Base-by-base conservation (phyloP, 257 asterid species). In the Salvia rosmarinus region DNA sequence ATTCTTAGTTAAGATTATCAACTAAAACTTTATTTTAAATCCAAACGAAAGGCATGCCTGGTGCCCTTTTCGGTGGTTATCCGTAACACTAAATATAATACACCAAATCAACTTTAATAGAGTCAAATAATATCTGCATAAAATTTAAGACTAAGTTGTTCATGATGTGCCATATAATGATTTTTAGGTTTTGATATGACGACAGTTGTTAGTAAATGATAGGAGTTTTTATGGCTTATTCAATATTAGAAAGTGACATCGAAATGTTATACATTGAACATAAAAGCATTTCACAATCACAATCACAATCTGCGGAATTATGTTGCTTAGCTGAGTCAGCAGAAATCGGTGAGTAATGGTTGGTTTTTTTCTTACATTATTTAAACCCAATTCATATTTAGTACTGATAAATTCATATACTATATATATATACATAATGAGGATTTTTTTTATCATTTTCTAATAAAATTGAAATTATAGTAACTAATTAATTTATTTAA, bases 191-290 rank as follows among this genome's bases (percentile, higher is more conserved):
- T 60, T 50, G 60, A 68, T 39, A 51, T 50, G 79, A 59, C 12
- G 80, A 69, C 80, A 76, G 80, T 62, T 76, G 80, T 69, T 70
- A 42, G 51, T 69, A 52, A 69, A 69, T 76, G 80, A 76, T 69
- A 72, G 51, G 67, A 54, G 51, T 61, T 70, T 75, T 54, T 14
- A 75, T 62, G 51, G 75, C 75, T 68, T 61, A 51, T 54, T 76
- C 25, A 63, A 70, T 64, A 62, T 68, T 62, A 50, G 80, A 76
- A 76, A 76, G 72, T 69, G 76, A 76, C 72, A 69, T 68, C 59
- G 37, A 32, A 56, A 21, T 46, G 19, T 19, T 4, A 20, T 39
- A 54, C 52, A 25, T 9, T 52, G n/a, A 14, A 28, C 32, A 74
- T 74, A 57, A 58, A 67, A 67, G 69, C 70, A 37, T 23, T 44